phyloP scores from a whole-genome alignment of 2,329 filamentous ascomycete genomes.

The Hypoxylon sp. region DNA sequence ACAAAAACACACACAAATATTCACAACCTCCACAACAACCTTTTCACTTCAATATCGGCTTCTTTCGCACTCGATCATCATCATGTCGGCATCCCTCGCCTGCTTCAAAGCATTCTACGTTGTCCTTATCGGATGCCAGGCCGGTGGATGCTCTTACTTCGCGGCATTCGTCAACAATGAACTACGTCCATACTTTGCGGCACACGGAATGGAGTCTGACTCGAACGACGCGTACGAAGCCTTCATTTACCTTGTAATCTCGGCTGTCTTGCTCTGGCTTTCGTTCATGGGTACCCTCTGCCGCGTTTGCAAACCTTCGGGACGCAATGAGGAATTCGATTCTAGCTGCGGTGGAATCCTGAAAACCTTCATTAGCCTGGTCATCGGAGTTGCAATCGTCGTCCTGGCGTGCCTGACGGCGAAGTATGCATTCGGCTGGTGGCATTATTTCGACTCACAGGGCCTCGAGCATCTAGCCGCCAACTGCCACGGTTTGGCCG shows the following conservation, averaged over 20 bases:
- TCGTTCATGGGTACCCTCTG: not conserved
- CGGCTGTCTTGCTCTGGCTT: conserved; percentile 13
- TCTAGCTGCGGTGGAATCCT: not conserved
- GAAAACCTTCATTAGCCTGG: not conserved
- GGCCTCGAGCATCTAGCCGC: conserved; percentile 5
- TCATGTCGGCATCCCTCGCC: not conserved
- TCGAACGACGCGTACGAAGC: not conserved
- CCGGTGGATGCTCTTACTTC: conserved; percentile 22
- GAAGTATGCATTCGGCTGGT: conserved; percentile 8
- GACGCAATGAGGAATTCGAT: not conserved
- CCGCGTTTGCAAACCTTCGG: not conserved
- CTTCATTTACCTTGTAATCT: conserved; percentile 5
- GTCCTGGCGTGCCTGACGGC: not conserved
- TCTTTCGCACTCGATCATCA: not conserved
- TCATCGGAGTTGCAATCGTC: not conserved
- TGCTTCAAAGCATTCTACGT: not conserved
- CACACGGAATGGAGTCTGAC: not conserved
- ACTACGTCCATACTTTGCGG: conserved; percentile 22
- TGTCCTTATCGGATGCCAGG: not conserved
- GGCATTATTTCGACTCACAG: conserved; percentile 10
- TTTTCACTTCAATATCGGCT: not conserved
- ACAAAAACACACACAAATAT: too few relatives aligned
- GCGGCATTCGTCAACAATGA: conserved; percentile 21
- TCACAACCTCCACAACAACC: too few relatives aligned
- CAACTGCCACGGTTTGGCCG: conserved; percentile 12